Evolutionary conservation across 1,284 basidiomycete genomes (phyloP).

Genomic region (Fomitopsis betulina): DNA sequence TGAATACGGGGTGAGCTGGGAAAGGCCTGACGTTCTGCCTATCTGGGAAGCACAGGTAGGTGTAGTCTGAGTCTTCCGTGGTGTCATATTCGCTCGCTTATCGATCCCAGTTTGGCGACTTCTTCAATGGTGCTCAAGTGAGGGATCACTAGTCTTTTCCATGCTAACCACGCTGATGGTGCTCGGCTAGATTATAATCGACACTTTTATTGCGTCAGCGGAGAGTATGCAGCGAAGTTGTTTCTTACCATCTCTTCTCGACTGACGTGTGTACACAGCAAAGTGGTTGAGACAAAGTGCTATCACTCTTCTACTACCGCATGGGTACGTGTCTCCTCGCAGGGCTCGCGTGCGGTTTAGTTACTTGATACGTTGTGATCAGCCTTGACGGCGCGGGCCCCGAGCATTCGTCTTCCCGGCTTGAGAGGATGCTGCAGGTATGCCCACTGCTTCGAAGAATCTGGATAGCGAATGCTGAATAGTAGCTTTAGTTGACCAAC

Average conservation of each 20-base stretch:
- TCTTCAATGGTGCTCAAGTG: slow-evolving; percentile 84
- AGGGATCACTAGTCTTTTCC: background rate
- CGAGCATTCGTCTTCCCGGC: slow-evolving; percentile 82
- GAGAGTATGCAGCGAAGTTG: slow-evolving; percentile 55
- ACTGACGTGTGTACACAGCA: slow-evolving; percentile 38
- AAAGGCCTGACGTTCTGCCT: slow-evolving; percentile 70
- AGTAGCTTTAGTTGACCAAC: slow-evolving; percentile 54
- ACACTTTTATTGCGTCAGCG: slow-evolving; percentile 80
- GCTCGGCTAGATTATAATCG: slow-evolving; percentile 63
- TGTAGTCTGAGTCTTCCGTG: background rate
- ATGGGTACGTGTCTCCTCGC: slow-evolving; percentile 36
- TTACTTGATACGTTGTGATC: slow-evolving; percentile 2
- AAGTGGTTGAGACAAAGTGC: slow-evolving; percentile 95
- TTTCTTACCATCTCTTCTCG: background rate
- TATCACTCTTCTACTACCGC: slow-evolving; percentile 80
- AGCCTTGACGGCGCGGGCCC: slow-evolving; percentile 86
- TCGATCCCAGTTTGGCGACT: slow-evolving; percentile 71
- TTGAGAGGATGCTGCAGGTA: slow-evolving; percentile 85
- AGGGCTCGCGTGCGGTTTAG: no score
- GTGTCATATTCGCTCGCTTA: background rate
- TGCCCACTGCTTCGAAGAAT: background rate
- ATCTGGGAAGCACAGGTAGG: slow-evolving; percentile 88
- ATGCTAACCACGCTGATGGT: background rate
- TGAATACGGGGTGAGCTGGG: slow-evolving; percentile 87
- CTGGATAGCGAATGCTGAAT: background rate